Evolutionary conservation across 495 filamentous ascomycete genomes (phyloP).

Genomic region (Pyrenopolyporus hunteri): DNA sequence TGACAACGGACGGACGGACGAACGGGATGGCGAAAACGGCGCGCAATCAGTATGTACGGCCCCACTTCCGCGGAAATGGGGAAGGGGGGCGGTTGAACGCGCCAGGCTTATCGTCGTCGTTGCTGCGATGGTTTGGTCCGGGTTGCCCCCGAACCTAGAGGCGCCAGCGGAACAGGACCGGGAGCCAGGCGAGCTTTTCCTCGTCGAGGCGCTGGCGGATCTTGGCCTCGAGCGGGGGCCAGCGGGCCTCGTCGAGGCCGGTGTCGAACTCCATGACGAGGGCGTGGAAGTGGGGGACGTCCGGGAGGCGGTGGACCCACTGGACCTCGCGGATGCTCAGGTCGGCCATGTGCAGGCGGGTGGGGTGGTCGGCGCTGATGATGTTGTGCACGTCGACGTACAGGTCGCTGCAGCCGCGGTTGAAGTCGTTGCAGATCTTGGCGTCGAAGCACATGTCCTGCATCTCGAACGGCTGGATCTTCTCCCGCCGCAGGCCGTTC

Average conservation of each 20-base stretch:
- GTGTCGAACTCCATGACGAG: not conserved
- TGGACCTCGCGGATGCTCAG: not conserved
- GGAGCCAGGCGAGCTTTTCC: not conserved
- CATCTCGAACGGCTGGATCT: not conserved
- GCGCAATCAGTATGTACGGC: too few species aligned
- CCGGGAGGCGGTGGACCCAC: not conserved
- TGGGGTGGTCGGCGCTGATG: not conserved
- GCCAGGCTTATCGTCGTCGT: too few species aligned
- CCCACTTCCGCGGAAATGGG: too few species aligned
- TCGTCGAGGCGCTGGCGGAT: not conserved
- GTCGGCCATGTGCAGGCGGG: not conserved
- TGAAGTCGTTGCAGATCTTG: not conserved
- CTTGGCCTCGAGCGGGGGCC: not conserved
- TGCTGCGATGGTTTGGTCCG: not conserved
- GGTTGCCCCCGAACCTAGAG: not conserved
- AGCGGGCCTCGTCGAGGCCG: not conserved
- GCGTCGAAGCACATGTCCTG: not conserved
- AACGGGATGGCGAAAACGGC: too few species aligned
- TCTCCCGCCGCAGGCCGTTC: not conserved
- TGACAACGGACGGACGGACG: too few species aligned
- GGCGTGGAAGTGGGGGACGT: not conserved
- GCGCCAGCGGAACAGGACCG: not conserved
- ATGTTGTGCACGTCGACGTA: not conserved
- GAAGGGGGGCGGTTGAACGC: too few species aligned
- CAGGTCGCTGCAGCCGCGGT: not conserved